phyloP scores from a whole-genome alignment of 768 basidiomycete genomes.

The Sporobolomyces pararoseus region DNA sequence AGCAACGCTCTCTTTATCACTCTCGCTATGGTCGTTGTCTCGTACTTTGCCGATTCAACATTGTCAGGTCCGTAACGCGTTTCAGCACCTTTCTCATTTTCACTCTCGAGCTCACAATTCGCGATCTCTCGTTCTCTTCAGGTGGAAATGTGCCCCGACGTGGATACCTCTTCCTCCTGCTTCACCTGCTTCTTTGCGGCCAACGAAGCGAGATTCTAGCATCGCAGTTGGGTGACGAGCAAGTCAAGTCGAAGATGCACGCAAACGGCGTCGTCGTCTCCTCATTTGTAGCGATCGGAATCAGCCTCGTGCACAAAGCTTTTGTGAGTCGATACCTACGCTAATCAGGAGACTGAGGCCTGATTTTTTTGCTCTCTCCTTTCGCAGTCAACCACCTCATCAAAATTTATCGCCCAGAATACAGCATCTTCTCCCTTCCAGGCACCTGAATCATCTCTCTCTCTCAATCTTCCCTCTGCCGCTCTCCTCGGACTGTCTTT shows the following conservation, averaged over 20 bases:
- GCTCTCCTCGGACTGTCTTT: constrained; percentile 32
- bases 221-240: constrained; percentile 15
- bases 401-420: not conserved
- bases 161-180: constrained; percentile 29
- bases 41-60: constrained; percentile 23
- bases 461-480: constrained; percentile 28
- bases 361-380: too few relatives aligned
- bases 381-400: too few relatives aligned
- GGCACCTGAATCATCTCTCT: constrained; percentile 8
- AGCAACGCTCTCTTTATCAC: constrained; percentile 36
- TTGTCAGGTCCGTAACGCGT: constrained; percentile 7
- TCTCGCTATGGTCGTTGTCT: constrained; percentile 4
- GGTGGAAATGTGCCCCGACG: not conserved
- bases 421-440: constrained; percentile 14
- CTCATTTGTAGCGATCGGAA: not conserved
- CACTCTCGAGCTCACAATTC: too few relatives aligned
- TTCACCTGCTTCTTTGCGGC: constrained; percentile 23
- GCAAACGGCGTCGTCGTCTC: constrained; percentile 13
- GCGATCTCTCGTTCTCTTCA: not conserved
- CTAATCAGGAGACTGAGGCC: too few relatives aligned
- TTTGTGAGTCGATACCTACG: constrained; percentile 20
- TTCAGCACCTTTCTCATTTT: not conserved
- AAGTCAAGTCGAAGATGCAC: constrained; percentile 18
- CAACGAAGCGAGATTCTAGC: constrained; percentile 31
- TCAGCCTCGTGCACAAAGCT: constrained; percentile 6